Conservation (phyloP, 2,329 filamentous ascomycete species). For the Penicillium italicum region DNA sequence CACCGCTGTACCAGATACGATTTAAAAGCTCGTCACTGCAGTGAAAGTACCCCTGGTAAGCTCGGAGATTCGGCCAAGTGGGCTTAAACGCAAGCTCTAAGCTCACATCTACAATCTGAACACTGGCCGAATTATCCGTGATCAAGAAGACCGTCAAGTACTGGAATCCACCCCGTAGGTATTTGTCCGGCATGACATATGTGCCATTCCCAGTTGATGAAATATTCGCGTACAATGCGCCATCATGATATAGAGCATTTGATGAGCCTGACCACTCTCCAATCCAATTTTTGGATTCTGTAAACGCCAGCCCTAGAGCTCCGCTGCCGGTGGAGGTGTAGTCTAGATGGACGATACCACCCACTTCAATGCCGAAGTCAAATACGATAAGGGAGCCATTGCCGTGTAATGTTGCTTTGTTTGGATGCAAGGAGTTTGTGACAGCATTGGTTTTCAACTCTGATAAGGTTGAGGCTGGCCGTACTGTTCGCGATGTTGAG, state of each 20-base stretch:
- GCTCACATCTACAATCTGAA: conserved; percentile 39
- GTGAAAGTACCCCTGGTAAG: conserved; percentile 54
- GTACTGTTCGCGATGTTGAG: conserved; percentile 50
- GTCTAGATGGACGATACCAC: conserved; percentile 52
- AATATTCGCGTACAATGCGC: conserved; percentile 39
- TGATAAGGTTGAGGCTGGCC: conserved; percentile 46
- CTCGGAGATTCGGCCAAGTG: conserved; percentile 51
- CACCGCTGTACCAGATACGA: conserved; percentile 55
- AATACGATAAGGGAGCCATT: conserved; percentile 56
- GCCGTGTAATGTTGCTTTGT: conserved; percentile 32
- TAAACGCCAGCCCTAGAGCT: conserved; percentile 47
- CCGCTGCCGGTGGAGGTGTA: conserved; percentile 45
- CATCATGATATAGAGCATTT: conserved; percentile 47
- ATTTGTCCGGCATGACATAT: conserved; percentile 40
- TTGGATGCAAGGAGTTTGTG: conserved; percentile 30
- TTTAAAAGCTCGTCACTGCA: conserved; percentile 52
- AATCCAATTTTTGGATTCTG: conserved; percentile 49
- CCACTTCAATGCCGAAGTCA: conserved; percentile 59
- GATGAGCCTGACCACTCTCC: conserved; percentile 49
- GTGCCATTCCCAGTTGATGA: conserved; percentile 30
- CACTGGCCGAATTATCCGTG: conserved; percentile 29
- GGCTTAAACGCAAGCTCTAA: conserved; percentile 50
- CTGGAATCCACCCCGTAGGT: conserved; percentile 45
- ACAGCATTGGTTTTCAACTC: conserved; percentile 27
- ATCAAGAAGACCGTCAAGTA: conserved; percentile 44